phyloP scores from a whole-genome alignment of 768 basidiomycete species.

The Termitomyces heimii region DNA sequence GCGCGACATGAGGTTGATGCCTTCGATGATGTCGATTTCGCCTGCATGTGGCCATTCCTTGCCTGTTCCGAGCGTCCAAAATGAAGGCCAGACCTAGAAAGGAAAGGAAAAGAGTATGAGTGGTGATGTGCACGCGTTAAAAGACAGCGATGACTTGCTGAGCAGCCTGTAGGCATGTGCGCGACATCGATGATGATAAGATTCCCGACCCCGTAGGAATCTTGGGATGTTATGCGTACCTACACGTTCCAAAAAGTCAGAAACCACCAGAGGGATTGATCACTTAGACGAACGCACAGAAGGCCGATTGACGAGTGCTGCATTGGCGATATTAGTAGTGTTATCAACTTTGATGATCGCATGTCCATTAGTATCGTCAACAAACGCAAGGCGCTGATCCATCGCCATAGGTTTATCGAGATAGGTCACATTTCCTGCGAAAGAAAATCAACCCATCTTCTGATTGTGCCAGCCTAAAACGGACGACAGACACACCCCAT shows the following conservation, averaged over 20 bases:
- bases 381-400: constrained; percentile 39
- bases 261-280: neutral
- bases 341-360: constrained; percentile 75
- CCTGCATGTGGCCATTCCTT: constrained; percentile 35
- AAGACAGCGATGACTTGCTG: constrained; percentile 24
- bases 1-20: constrained; percentile 40
- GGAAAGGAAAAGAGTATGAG: neutral
- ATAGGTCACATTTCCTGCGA: constrained; percentile 39
- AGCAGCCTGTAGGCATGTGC: constrained; percentile 53
- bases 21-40: constrained; percentile 53
- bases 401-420: constrained; percentile 34
- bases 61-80: constrained; percentile 37
- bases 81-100: constrained; percentile 37
- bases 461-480: neutral
- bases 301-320: constrained; percentile 42
- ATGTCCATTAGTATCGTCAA: constrained; percentile 51
- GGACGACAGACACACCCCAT: neutral
- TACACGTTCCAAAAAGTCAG: constrained; percentile 9
- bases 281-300: constrained; percentile 33
- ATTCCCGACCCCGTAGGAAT: constrained; percentile 32
- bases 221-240: constrained; percentile 38
- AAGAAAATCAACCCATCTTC: neutral
- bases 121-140: neutral
- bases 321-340: constrained; percentile 39
- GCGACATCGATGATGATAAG: constrained; percentile 37